Conservation (phyloP, 2,329 filamentous ascomycete genomes). For the Akanthomyces uredinophilus region DNA sequence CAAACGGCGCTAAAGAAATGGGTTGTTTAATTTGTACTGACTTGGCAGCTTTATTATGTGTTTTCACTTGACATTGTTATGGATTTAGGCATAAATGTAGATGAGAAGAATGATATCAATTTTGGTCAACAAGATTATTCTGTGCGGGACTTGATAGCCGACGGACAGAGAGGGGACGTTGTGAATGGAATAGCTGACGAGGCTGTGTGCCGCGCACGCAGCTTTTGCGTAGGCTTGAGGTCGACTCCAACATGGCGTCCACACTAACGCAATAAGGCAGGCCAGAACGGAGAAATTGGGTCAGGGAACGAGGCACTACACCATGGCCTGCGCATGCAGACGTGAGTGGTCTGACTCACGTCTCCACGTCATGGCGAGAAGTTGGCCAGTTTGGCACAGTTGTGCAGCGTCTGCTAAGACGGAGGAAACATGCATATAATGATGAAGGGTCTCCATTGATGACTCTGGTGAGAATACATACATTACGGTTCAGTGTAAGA, state of each 20-base stretch:
- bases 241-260: background rate
- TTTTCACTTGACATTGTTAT: background rate
- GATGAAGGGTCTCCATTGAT: no score
- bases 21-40: background rate
- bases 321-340: background rate
- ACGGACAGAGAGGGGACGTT: background rate
- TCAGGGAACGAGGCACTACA: background rate
- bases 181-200: background rate
- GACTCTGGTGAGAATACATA: no score
- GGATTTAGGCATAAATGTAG: background rate
- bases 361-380: background rate
- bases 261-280: background rate
- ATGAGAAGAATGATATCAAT: background rate
- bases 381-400: no score
- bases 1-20: constrained; percentile 15
- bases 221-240: background rate
- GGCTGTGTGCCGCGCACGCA: background rate
- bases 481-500: no score
- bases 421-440: no score
- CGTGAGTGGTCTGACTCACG: background rate
- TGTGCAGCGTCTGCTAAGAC: no score
- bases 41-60: background rate
- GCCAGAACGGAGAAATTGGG: background rate
- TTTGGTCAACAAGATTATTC: background rate
- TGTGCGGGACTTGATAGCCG: no score